phyloP scores from a whole-genome alignment of 176 grass and related monocot genomes.

The Themeda triandra region DNA sequence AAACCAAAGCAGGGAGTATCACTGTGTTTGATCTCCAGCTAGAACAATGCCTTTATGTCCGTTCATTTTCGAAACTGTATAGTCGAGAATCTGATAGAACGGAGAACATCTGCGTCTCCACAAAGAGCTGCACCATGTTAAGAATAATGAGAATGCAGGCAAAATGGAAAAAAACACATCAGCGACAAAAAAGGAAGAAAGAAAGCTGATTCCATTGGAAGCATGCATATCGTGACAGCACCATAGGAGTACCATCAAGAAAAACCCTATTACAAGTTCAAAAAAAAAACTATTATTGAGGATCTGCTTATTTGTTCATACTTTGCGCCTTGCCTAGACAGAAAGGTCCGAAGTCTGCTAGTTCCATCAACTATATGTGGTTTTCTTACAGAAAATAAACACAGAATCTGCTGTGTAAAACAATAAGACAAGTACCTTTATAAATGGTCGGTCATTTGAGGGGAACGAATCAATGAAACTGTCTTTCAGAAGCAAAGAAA shows the following conservation, averaged over 20 bases:
- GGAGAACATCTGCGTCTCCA: constrained; percentile 81
- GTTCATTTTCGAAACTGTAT: constrained; percentile 60
- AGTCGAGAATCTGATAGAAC: constrained; percentile 77
- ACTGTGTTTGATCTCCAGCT: background rate
- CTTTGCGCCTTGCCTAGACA: background rate
- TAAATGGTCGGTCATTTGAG: constrained; percentile 66
- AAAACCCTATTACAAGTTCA: background rate
- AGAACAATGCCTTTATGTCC: constrained; percentile 1
- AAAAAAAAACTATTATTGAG: background rate
- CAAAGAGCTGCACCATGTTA: constrained; percentile 60
- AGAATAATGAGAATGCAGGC: constrained; percentile 6
- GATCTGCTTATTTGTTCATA: background rate
- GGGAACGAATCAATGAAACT: constrained; percentile 95
- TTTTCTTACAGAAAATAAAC: background rate
- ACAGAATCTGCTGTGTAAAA: background rate
- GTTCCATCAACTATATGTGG: background rate
- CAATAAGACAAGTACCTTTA: constrained; percentile 58
- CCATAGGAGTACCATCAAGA: background rate
- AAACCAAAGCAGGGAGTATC: background rate
- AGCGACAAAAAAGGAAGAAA: background rate
- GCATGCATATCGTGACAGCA: background rate
- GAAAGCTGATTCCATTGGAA: background rate
- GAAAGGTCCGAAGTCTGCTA: background rate
- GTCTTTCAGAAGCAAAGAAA: constrained; percentile 95
- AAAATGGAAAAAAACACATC: background rate